phyloP scores from a whole-genome alignment of 139 green algal genomes.

The Prasinococcaceae sp. region DNA sequence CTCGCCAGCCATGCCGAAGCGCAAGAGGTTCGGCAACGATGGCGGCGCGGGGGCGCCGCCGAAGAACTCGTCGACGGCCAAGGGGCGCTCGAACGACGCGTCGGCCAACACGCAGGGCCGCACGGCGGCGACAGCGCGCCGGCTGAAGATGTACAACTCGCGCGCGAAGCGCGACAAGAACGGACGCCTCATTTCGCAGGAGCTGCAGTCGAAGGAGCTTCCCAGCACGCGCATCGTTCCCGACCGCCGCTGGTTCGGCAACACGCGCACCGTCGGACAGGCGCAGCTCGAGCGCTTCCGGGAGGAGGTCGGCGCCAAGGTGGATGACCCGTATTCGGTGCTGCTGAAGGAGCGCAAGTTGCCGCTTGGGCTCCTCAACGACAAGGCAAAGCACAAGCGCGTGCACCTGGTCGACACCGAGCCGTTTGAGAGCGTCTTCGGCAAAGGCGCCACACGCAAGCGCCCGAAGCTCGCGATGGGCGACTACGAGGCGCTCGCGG shows the following conservation, averaged over 20 bases:
- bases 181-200: conserved; percentile 67
- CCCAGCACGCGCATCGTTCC: conserved; percentile 90
- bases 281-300: conserved; percentile 90
- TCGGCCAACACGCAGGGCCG: no score
- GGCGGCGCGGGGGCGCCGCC: no score
- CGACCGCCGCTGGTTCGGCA: conserved; percentile 74
- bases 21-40: no score
- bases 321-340: conserved; percentile 81
- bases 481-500: conserved; percentile 29
- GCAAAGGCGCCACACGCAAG: conserved; percentile 57
- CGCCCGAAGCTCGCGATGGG: conserved; percentile 61
- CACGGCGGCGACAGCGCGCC: conserved; percentile 24
- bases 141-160: conserved; percentile 92
- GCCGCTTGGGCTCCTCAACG: conserved; percentile 62
- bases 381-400: conserved; percentile 16
- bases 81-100: no score
- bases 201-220: conserved; percentile 84
- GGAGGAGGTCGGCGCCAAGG: conserved; percentile 81
- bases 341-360: conserved; percentile 90
- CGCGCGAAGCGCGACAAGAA: conserved; percentile 71
- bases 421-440: conserved; percentile 76
- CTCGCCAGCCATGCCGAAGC: no score
- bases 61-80: no score
- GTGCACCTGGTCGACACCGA: conserved; percentile 62
- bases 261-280: conserved; percentile 91